These are phyloP conservation scores for Cryptococcus hybrid DNA, from an alignment of 1,284 basidiomycete genomes.

Conservation along the genomic window DNA sequence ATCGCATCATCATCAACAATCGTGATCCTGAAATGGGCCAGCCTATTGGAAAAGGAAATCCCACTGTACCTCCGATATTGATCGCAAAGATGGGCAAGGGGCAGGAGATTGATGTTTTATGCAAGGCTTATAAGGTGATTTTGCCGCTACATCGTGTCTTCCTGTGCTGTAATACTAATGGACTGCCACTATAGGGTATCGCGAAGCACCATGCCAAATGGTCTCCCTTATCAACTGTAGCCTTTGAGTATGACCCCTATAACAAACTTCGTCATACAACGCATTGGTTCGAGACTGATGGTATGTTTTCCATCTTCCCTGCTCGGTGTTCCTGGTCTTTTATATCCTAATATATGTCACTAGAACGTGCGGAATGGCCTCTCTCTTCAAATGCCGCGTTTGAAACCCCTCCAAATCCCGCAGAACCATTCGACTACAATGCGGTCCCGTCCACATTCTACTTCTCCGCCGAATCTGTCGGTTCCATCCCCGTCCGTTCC, in stretches of 20 bases:
- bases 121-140: slow-evolving; percentile 87
- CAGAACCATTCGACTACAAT: slow-evolving; percentile 79
- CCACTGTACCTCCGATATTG: slow-evolving; percentile 66
- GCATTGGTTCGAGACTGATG: slow-evolving; percentile 88
- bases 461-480: slow-evolving; percentile 86
- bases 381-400: slow-evolving; percentile 74
- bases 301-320: slow-evolving; percentile 22
- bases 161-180: neutral
- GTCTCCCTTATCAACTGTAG: slow-evolving; percentile 89
- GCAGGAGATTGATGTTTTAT: slow-evolving; percentile 82
- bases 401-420: slow-evolving; percentile 74
- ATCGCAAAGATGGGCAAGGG: slow-evolving; percentile 92
- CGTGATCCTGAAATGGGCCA: slow-evolving; percentile 74
- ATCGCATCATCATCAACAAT: slow-evolving; percentile 52
- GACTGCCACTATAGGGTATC: slow-evolving; percentile 64
- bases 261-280: slow-evolving; percentile 96
- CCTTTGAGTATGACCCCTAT: slow-evolving; percentile 98
- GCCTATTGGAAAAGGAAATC: slow-evolving; percentile 80
- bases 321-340: neutral
- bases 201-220: slow-evolving; percentile 99
- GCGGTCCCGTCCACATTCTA: slow-evolving; percentile 87
- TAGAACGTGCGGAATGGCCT: slow-evolving; percentile 74
- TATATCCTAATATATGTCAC: neutral
- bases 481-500: slow-evolving; percentile 81
- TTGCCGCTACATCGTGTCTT: neutral